phyloP scores from a whole-genome alignment of 768 basidiomycete species.

The Auriscalpium vulgare region DNA sequence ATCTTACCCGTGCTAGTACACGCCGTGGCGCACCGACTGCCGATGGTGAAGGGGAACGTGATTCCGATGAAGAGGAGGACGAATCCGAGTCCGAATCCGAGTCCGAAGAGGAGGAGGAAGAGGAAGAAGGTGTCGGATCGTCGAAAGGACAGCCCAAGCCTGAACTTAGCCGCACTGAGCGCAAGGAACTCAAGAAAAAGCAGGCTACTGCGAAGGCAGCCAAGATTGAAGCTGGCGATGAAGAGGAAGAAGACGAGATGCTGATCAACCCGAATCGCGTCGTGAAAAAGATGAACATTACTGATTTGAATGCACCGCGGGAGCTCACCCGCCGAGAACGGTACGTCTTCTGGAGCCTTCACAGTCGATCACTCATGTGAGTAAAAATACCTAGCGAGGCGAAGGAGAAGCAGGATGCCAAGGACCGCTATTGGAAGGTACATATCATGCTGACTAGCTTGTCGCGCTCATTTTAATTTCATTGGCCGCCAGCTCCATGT shows the following conservation, averaged over 20 bases:
- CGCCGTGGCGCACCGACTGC: constrained; percentile 24
- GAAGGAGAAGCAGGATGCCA: constrained; percentile 87
- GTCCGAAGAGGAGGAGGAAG: constrained; percentile 21
- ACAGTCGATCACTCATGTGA: background rate
- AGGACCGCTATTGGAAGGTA: constrained; percentile 85
- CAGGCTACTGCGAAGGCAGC: constrained; percentile 36
- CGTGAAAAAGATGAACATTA: constrained; percentile 65
- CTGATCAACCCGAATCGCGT: constrained; percentile 75
- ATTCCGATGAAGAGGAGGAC: constrained; percentile 37
- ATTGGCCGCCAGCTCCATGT: constrained; percentile 46
- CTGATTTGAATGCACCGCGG: constrained; percentile 59
- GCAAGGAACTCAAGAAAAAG: constrained; percentile 80
- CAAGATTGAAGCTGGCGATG: constrained; percentile 37
- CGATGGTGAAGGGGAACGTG: constrained; percentile 31
- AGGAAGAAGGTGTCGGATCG: constrained; percentile 10
- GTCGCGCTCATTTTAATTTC: background rate
- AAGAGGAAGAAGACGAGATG: constrained; percentile 57
- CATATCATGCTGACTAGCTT: constrained; percentile 5
- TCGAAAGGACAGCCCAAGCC: constrained; percentile 23
- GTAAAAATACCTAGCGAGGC: constrained; percentile 52
- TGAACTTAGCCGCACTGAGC: constrained; percentile 64
- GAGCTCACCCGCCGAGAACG: constrained; percentile 60
- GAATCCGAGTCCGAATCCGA: constrained; percentile 34
- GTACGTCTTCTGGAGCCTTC: constrained; percentile 25
- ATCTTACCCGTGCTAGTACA: background rate